Conservation (phyloP, 352 stramenopile genomes). For the Lagenidium giganteum region DNA sequence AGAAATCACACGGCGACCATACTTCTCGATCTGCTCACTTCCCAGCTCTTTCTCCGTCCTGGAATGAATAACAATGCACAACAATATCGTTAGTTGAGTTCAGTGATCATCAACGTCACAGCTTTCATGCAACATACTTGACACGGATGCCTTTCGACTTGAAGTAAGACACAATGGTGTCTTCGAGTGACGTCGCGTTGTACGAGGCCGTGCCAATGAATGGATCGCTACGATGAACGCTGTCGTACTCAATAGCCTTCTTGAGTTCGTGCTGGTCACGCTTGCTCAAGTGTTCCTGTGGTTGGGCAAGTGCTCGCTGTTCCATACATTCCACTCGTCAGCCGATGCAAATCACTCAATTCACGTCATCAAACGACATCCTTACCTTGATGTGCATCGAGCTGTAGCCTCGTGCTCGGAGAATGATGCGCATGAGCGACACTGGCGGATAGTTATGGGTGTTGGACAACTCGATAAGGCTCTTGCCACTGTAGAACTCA, state of each 20-base stretch:
- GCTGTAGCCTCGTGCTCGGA: constrained; percentile 49
- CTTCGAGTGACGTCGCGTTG: constrained; percentile 54
- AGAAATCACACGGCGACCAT: constrained; percentile 61
- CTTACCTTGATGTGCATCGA: constrained; percentile 54
- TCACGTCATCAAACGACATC: background rate
- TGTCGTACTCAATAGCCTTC: constrained; percentile 61
- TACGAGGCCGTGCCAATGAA: constrained; percentile 57
- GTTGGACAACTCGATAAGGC: constrained; percentile 57
- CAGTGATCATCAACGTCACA: no score
- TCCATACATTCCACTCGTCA: no score
- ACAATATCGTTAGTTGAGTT: no score
- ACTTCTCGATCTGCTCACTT: constrained; percentile 35
- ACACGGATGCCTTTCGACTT: constrained; percentile 63
- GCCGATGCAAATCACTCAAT: constrained; percentile 9
- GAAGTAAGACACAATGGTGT: constrained; percentile 56
- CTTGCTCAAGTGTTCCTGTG: constrained; percentile 34
- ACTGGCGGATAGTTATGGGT: constrained; percentile 69
- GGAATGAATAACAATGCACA: no score
- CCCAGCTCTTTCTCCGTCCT: constrained; percentile 59
- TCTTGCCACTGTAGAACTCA: constrained; percentile 62
- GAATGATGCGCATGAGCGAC: constrained; percentile 66
- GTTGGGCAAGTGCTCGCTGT: constrained; percentile 37
- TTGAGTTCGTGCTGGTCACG: constrained; percentile 54
- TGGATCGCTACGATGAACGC: constrained; percentile 67
- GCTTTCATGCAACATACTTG: constrained; percentile 54